Base-by-base conservation (phyloP, 2,329 filamentous ascomycete genomes). In the Orbilia ellipsospora region DNA sequence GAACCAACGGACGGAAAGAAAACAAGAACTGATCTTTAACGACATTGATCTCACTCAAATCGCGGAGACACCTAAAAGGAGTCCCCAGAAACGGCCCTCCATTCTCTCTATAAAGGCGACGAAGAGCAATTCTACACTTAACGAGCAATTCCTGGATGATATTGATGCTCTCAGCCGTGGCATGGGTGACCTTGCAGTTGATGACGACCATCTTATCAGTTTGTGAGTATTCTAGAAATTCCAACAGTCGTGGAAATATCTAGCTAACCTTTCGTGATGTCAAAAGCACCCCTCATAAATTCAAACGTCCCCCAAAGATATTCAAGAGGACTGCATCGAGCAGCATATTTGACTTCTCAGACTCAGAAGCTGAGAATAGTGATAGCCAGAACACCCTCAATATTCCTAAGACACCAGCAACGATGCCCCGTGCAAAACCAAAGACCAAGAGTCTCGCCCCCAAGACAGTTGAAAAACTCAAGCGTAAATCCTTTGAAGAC, bases 321-420 rank as follows among this genome's bases (percentile, higher is more conserved):
- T 42, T 60, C 4, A 68, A 75, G 28, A 40, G 72, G 16, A 63
- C 72, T 8, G 44, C 59, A 10, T 69, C 72, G 10, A 59, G 36
- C 42, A 59, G 36, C 42, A 75, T 75, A n/a, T 75, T 75, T 45
- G 72, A 75, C 15, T 45, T 75, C 0, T 57, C 64, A 0, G 72
- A 75, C 45, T 75, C 72, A 10, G 72, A 75, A 26, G 16, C 64
- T 23, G 72, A 69, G 13, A 51, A 8, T 13, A 57, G 68, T 12
- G 7, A 18, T 8, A 13, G 15, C 15, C 45, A 45, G 26, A 50
- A 45, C n/a, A 6, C 51, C n/a, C 15, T 10, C 8, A 4, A n/a
- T 13, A 51, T 52, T n/a, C 40, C 51, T 48, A 23, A 54, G 16
- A 50, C 56, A 44, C 63, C 42, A 6, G 52, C n/a, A 8, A 23